Conservation (phyloP, 495 filamentous ascomycete genomes). For the Talaromyces wortmannii region DNA sequence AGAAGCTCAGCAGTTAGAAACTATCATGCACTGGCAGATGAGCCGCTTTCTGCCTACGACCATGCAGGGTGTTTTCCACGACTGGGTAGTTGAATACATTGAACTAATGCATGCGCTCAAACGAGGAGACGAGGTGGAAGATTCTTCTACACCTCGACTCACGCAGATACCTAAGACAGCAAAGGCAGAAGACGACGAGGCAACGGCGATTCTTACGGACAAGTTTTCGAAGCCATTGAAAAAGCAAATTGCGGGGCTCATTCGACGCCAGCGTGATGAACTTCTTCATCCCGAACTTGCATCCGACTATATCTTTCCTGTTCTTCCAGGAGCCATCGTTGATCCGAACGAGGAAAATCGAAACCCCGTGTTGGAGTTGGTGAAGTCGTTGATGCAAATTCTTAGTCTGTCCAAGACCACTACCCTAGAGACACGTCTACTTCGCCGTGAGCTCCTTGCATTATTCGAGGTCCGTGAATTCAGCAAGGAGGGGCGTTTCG, state of each 20-base stretch:
- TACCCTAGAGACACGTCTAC: conserved; percentile 72
- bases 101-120: conserved; percentile 88
- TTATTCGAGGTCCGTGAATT: conserved; percentile 95
- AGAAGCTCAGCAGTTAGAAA: conserved; percentile 82
- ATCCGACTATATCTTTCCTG: conserved; percentile 80
- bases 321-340: conserved; percentile 64
- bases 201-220: conserved; percentile 56
- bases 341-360: conserved; percentile 52
- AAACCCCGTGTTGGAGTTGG: conserved; percentile 82
- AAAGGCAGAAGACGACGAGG: conserved; percentile 48
- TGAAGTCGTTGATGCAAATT: conserved; percentile 87
- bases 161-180: conserved; percentile 60
- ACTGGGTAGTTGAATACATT: conserved; percentile 93
- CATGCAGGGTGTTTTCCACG: conserved; percentile 79
- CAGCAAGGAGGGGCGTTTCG: conserved; percentile 75
- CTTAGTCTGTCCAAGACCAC: conserved; percentile 76
- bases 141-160: conserved; percentile 57
- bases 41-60: conserved; percentile 75
- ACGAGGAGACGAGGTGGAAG: conserved; percentile 44
- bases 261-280: conserved; percentile 79
- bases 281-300: conserved; percentile 84
- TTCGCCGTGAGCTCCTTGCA: conserved; percentile 81
- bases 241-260: conserved; percentile 72
- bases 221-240: conserved; percentile 83
- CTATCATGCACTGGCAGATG: conserved; percentile 98